Percentiles rank a stretch among this genome's conserved stretches.
Evolutionary conservation across 176 grass and related monocot species (phyloP).

Genomic region (Phyllostachys edulis): DNA sequence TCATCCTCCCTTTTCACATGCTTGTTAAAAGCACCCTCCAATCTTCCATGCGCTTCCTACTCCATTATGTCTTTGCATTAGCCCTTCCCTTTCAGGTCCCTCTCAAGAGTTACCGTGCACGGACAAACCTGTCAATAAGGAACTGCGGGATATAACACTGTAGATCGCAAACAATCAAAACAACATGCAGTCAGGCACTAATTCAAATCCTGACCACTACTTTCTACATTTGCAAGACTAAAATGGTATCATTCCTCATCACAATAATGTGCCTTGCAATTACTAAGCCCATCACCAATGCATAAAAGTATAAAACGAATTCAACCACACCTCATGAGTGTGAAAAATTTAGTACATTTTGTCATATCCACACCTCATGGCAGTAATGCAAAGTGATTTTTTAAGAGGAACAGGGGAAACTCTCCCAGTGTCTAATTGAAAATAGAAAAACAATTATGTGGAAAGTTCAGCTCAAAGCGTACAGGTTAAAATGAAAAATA

Average conservation of each 20-base stretch:
- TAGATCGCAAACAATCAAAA: background rate
- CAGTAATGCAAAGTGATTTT: background rate
- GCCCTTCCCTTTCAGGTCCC: too few species aligned
- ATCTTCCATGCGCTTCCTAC: too few species aligned
- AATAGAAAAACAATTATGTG: background rate
- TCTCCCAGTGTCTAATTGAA: background rate
- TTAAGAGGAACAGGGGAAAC: background rate
- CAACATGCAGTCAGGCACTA: background rate
- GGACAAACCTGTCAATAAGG: background rate
- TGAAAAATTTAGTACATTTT: background rate
- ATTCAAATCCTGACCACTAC: background rate
- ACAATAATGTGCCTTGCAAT: background rate
- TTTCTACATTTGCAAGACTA: background rate
- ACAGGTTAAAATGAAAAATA: constrained; percentile 22
- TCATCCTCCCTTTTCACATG: too few species aligned
- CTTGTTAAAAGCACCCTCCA: too few species aligned
- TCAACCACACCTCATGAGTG: background rate
- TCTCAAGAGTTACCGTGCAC: too few species aligned
- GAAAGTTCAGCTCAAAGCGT: background rate
- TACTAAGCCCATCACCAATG: background rate
- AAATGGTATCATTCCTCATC: background rate
- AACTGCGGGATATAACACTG: background rate
- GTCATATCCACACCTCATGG: background rate
- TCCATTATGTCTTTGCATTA: too few species aligned
- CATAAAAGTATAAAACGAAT: background rate